phyloP scores from a whole-genome alignment of 2,329 filamentous ascomycete genomes.

The Sporothrix euskadiensis region DNA sequence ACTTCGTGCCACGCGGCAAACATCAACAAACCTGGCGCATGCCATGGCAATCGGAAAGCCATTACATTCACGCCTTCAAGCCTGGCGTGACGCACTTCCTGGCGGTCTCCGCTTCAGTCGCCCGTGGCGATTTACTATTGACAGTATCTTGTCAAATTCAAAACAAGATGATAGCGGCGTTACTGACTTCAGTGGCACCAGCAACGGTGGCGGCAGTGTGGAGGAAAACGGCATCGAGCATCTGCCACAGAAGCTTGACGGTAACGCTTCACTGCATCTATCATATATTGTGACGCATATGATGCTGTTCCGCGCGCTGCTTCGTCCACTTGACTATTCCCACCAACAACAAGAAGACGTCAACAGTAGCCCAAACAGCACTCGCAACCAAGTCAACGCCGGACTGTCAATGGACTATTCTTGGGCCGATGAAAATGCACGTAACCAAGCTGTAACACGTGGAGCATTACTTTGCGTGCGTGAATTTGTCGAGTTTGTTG shows the following conservation, averaged over 20 bases:
- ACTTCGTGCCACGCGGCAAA: constrained; percentile 37
- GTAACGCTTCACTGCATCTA: constrained; percentile 39
- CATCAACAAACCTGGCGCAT: constrained; percentile 37
- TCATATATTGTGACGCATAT: constrained; percentile 41
- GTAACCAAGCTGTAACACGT: constrained; percentile 26
- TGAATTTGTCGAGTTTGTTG: constrained; percentile 34
- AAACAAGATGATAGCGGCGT: not conserved
- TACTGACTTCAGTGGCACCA: not conserved
- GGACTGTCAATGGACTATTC: no score
- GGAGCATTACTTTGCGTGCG: constrained; percentile 31
- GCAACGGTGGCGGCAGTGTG: not conserved
- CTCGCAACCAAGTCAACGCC: not conserved
- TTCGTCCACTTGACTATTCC: constrained; percentile 35
- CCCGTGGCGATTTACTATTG: not conserved
- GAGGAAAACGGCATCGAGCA: not conserved
- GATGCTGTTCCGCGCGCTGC: constrained; percentile 40
- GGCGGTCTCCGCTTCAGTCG: constrained; percentile 15
- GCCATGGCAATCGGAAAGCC: constrained; percentile 38
- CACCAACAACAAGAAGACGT: not conserved
- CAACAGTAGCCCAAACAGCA: not conserved
- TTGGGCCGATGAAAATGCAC: not conserved
- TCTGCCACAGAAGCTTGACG: constrained; percentile 32
- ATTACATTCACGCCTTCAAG: constrained; percentile 36
- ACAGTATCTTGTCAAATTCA: not conserved
- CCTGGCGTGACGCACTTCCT: constrained; percentile 39